Evolutionary conservation across 257 asterid genomes (phyloP).

Genomic region (Avicennia marina): DNA sequence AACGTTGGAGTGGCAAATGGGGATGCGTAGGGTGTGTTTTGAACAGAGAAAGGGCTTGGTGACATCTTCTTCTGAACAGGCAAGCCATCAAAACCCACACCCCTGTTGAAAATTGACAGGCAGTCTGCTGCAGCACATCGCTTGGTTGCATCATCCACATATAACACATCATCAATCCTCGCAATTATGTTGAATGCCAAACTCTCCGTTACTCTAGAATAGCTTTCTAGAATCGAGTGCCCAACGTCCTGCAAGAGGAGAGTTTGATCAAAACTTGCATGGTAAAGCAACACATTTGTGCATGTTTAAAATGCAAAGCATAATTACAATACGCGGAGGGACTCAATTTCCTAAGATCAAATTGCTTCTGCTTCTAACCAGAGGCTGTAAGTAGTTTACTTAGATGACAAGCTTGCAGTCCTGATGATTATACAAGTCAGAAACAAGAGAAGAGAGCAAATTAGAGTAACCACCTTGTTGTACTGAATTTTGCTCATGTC

Average conservation of each 20-base stretch:
- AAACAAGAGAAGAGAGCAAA: background rate
- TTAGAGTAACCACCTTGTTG: slow-evolving; percentile 55
- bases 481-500: slow-evolving; percentile 96
- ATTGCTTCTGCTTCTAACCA: too few relatives aligned
- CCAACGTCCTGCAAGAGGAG: slow-evolving; percentile 79
- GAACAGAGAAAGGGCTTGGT: slow-evolving; percentile 92
- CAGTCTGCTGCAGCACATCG: slow-evolving; percentile 66
- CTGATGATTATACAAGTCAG: background rate
- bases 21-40: slow-evolving; percentile 84
- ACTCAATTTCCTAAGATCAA: too few relatives aligned
- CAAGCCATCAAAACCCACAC: slow-evolving; percentile 79
- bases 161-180: slow-evolving; percentile 83
- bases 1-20: slow-evolving; percentile 88
- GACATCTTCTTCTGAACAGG: slow-evolving; percentile 91
- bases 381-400: too few relatives aligned
- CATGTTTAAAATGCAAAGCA: too few relatives aligned
- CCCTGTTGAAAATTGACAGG: slow-evolving; percentile 59
- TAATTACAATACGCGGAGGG: too few relatives aligned
- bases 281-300: too few relatives aligned
- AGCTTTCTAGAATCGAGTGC: slow-evolving; percentile 93
- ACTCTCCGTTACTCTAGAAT: slow-evolving; percentile 98
- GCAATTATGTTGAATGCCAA: slow-evolving; percentile 94
- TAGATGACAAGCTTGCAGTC: too few relatives aligned
- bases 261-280: too few relatives aligned
- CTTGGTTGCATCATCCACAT: slow-evolving; percentile 76